Evolutionary conservation across 2,329 filamentous ascomycete genomes (phyloP).

Genomic region (Cytospora paraplurivora): DNA sequence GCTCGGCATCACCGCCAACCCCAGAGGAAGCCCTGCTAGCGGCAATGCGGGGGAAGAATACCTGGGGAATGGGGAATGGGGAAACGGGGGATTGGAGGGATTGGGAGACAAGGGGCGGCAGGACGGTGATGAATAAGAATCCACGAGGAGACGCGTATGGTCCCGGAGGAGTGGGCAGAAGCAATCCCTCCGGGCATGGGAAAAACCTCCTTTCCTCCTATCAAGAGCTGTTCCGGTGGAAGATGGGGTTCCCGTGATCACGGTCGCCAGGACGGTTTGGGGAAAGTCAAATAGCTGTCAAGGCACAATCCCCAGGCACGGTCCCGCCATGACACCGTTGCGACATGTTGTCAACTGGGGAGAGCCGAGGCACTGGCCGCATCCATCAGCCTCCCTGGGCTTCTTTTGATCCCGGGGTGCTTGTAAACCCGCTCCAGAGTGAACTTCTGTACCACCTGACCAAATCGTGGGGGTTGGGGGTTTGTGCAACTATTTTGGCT

Average conservation of each 20-base stretch:
- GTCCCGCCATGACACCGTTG: no score
- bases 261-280: not conserved
- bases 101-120: slow-evolving; percentile 1
- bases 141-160: not conserved
- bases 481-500: not conserved
- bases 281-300: not conserved
- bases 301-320: not conserved
- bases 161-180: slow-evolving; percentile 10
- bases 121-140: not conserved
- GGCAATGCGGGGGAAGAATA: slow-evolving; percentile 19
- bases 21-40: slow-evolving; percentile 20
- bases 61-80: slow-evolving; percentile 6
- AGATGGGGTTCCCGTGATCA: not conserved
- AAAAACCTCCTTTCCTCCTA: slow-evolving; percentile 27
- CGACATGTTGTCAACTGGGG: not conserved
- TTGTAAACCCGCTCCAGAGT: not conserved
- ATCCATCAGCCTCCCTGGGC: not conserved
- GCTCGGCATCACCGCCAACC: slow-evolving; percentile 21
- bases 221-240: slow-evolving; percentile 19
- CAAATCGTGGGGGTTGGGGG: not conserved
- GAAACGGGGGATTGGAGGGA: not conserved
- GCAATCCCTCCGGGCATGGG: slow-evolving; percentile 7
- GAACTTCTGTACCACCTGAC: slow-evolving; percentile 10
- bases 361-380: slow-evolving; percentile 5
- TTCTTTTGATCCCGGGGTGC: not conserved